phyloP scores from a whole-genome alignment of 1,139 yeast genomes.

The Hanseniaspora gamundiae region DNA sequence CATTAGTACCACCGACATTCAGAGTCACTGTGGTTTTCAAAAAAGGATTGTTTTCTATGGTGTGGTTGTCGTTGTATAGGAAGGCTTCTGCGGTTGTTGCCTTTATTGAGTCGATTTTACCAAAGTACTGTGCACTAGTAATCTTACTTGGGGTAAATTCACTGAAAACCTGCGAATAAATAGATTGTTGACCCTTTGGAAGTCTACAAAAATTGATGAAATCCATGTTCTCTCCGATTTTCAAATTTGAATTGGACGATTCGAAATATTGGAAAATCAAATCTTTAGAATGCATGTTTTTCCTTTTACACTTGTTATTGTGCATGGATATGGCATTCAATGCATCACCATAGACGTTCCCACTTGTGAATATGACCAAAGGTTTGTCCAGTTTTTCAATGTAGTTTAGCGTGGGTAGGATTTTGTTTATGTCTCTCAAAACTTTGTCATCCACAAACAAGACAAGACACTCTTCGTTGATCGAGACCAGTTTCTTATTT shows the following conservation, averaged over 20 bases:
- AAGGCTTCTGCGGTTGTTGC: conserved; percentile 24
- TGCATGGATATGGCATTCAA: conserved; percentile 20
- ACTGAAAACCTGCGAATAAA: conserved; percentile 20
- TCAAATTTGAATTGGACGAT: conserved; percentile 12
- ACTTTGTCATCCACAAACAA: conserved; percentile 19
- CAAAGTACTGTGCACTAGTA: conserved; percentile 17
- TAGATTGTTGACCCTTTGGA: conserved; percentile 18
- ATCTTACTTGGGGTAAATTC: conserved; percentile 20
- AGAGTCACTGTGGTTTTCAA: conserved; percentile 19
- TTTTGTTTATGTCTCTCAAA: conserved; percentile 17
- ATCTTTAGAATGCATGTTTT: conserved; percentile 12
- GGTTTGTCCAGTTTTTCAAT: conserved; percentile 16
- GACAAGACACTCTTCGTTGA: conserved; percentile 16
- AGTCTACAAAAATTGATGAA: conserved; percentile 17
- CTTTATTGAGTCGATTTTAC: conserved; percentile 19
- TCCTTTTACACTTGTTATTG: conserved; percentile 21
- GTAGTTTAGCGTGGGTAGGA: conserved; percentile 20
- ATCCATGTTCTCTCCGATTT: conserved; percentile 14
- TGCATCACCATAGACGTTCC: conserved; percentile 22
- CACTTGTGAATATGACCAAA: conserved; percentile 17
- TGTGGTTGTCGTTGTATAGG: conserved; percentile 15
- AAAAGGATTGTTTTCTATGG: conserved; percentile 8
- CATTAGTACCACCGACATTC: conserved; percentile 20
- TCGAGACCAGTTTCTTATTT: conserved; percentile 17
- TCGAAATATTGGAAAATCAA: conserved; percentile 16